Conservation (phyloP, 495 filamentous ascomycete species). For the Xylaria telfairii region DNA sequence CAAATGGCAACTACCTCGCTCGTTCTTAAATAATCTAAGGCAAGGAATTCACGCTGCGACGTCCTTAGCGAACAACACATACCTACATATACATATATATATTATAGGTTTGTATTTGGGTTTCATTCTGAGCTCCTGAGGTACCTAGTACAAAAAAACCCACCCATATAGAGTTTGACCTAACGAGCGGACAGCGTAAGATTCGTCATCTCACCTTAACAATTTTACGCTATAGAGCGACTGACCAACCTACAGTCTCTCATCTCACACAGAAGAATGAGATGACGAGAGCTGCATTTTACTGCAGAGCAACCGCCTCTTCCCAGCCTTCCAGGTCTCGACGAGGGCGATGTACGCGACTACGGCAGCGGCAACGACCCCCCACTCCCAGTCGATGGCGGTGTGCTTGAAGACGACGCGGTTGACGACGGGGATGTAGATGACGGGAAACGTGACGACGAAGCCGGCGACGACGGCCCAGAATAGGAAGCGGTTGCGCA, state of each 20-base stretch:
- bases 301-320: constrained; percentile 35
- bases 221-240: background rate
- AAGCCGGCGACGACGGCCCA: constrained; percentile 62
- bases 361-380: constrained; percentile 56
- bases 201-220: constrained; percentile 16
- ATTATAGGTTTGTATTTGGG: background rate
- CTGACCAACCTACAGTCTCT: background rate
- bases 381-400: constrained; percentile 65
- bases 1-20: background rate
- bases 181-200: background rate
- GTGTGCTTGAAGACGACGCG: constrained; percentile 62
- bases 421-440: constrained; percentile 64
- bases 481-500: constrained; percentile 65
- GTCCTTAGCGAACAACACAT: background rate
- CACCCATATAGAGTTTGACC: background rate
- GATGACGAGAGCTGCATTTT: background rate
- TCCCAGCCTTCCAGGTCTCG: constrained; percentile 61
- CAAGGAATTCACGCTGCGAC: background rate
- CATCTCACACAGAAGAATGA: background rate
- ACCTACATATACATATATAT: too few species aligned
- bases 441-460: constrained; percentile 60
- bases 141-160: background rate
- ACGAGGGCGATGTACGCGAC: constrained; percentile 54
- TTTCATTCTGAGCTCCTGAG: constrained; percentile 15
- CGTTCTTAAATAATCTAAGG: background rate